phyloP scores from a whole-genome alignment of 176 grass and related monocot genomes.

The Zoysia pacifica region DNA sequence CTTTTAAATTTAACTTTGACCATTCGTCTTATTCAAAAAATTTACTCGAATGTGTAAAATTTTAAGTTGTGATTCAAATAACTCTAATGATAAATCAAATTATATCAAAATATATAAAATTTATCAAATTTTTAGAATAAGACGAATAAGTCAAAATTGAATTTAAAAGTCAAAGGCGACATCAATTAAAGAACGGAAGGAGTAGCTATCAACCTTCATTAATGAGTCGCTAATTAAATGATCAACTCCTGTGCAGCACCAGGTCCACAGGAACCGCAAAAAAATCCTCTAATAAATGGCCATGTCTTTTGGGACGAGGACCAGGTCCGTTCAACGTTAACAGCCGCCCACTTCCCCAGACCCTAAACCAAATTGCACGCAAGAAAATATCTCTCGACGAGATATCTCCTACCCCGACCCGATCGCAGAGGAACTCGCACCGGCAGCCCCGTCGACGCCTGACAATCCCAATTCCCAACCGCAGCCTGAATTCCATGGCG shows the following conservation, averaged over 20 bases:
- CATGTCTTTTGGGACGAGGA: background rate
- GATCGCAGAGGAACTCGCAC: background rate
- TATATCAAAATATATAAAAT: too few species aligned
- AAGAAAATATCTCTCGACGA: background rate
- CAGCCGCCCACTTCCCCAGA: background rate
- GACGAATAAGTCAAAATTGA: too few species aligned
- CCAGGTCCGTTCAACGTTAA: background rate
- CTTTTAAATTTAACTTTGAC: too few species aligned
- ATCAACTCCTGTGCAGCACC: constrained; percentile 4
- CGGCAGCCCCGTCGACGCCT: background rate
- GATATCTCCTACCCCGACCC: background rate
- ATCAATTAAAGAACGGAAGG: too few species aligned
- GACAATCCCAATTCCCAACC: background rate
- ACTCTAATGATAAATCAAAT: too few species aligned
- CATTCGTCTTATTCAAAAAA: too few species aligned
- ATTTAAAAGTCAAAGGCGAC: too few species aligned
- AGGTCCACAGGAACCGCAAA: background rate
- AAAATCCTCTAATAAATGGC: background rate
- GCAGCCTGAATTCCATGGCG: background rate
- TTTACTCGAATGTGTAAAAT: too few species aligned
- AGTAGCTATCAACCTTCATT: background rate
- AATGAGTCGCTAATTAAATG: background rate
- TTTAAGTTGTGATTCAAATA: too few species aligned
- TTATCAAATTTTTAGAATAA: too few species aligned
- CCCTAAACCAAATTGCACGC: background rate